Conservation (phyloP, 2,329 filamentous ascomycete genomes). For the Phyllachora maydis region DNA sequence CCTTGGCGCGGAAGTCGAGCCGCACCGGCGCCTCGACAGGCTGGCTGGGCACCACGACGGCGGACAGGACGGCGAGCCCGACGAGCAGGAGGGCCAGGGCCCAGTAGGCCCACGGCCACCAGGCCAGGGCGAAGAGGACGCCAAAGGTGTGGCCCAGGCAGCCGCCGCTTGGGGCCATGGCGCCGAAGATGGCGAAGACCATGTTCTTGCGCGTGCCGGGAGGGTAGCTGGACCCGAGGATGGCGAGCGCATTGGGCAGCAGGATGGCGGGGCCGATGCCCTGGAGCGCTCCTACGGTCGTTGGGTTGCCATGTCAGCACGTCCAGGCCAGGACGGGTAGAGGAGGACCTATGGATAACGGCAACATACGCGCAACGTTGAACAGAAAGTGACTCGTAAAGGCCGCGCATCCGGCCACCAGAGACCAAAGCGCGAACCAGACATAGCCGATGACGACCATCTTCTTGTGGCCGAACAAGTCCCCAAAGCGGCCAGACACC, state of each 20-base stretch:
- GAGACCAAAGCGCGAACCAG: constrained; percentile 19
- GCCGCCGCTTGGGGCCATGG: constrained; percentile 8
- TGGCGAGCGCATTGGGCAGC: constrained; percentile 33
- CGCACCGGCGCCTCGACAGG: constrained; percentile 1
- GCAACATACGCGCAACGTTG: constrained; percentile 20
- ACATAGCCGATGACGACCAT: constrained; percentile 18
- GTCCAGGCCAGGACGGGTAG: not conserved
- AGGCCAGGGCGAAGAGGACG: constrained; percentile 8
- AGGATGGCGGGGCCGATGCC: constrained; percentile 31
- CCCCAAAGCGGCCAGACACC: constrained; percentile 21
- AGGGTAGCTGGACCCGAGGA: constrained; percentile 29
- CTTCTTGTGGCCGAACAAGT: constrained; percentile 22
- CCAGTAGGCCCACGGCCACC: constrained; percentile 13
- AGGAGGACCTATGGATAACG: not conserved
- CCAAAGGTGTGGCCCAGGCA: constrained; percentile 10
- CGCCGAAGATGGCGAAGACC: constrained; percentile 14
- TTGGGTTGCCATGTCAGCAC: constrained; percentile 2
- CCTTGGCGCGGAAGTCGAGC: constrained; percentile 1
- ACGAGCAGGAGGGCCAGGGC: constrained; percentile 7
- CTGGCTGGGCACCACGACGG: constrained; percentile 4
- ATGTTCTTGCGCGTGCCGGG: constrained; percentile 13
- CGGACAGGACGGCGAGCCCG: constrained; percentile 6
- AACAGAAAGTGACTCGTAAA: constrained; percentile 14
- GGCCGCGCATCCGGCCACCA: constrained; percentile 15
- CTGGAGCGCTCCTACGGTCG: too few relatives aligned